phyloP scores from a whole-genome alignment of 2,329 filamentous ascomycete genomes.

The Exutisphaerella laricina region DNA sequence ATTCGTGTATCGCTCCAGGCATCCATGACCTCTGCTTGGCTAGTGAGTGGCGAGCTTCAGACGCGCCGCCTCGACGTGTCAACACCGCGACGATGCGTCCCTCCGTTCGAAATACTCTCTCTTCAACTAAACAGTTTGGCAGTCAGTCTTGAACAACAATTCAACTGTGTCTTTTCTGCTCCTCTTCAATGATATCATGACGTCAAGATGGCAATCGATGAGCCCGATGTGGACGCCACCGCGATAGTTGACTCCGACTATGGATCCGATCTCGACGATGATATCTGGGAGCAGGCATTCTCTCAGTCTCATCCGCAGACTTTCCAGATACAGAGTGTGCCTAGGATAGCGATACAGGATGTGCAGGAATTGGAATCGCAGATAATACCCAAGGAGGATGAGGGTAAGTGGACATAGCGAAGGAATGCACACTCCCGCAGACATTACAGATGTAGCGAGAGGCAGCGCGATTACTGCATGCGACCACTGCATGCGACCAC shows the following conservation, averaged over 20 bases:
- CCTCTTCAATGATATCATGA: constrained; percentile 4
- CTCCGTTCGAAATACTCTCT: too few species aligned
- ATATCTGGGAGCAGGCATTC: constrained; percentile 48
- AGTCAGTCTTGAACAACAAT: too few species aligned
- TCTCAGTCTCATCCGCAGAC: constrained; percentile 38
- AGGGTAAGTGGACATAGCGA: too few species aligned
- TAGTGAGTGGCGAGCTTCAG: neutral
- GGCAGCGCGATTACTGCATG: too few species aligned
- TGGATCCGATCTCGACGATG: constrained; percentile 59
- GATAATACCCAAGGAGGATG: constrained; percentile 2
- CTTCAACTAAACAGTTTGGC: too few species aligned
- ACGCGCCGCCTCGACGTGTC: too few species aligned
- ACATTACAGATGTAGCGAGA: too few species aligned
- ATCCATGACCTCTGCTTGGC: constrained; percentile 5
- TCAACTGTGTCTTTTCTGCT: too few species aligned
- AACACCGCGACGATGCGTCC: too few species aligned
- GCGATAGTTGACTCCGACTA: constrained; percentile 45
- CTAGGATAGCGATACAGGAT: constrained; percentile 8
- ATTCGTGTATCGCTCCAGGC: too few species aligned
- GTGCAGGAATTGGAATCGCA: constrained; percentile 21
- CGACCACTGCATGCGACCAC: too few species aligned
- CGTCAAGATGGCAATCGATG: constrained; percentile 9
- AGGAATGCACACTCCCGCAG: too few species aligned
- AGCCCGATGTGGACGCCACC: constrained; percentile 11
- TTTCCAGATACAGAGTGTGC: neutral